Evolutionary conservation across 2,329 filamentous ascomycete genomes (phyloP), one percentile per base, ranked within the genome.

Genomic region (Aureobasidium melanogenum): DNA sequence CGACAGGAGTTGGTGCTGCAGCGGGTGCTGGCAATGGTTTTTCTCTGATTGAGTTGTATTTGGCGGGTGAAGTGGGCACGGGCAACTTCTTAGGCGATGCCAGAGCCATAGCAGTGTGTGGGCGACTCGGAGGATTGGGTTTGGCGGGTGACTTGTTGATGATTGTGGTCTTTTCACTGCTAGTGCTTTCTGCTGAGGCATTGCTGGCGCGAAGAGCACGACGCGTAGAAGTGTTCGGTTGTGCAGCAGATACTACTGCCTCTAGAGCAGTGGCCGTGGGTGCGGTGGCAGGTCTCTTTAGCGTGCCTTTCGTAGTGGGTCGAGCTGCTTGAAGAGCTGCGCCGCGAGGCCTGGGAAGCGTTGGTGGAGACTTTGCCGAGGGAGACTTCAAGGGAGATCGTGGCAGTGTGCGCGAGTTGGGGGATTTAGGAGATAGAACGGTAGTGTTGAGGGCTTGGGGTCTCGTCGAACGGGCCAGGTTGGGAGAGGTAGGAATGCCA

Each of bases 371-470:
- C 30, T 67, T 71, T 63, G 83, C 80, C 1, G 68, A 44, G 7
- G 66, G 62, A 34, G 66, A 39, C 72, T 68, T 79, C 61, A 81
- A 68, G 1, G 81, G 81, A 1, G 81, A 83, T 52, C 84, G 82
- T 22, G 83, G 83, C 24, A 83, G 77, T 17, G 88, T 80, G 56
- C 89, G 85, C 6, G 88, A 88, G 70, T 96, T 96, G 62, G 88
- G 87, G 0, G 89, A 92, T 57, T 89, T 88, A 1, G 91, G 91
- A 1, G 91, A 96, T 2, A 96, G 79, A 39, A 95, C 82, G 72
- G 88, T 80, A 54, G 80, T 59, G 7, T 67, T 67, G 51, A 52
- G 75, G 64, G 83, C 73, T 65, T 64, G 62, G 26, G 67, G 65
- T 66, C 72, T 71, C 38, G 69, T 67, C 5, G 73, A 72, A 10